Conservation (phyloP, 129 eudicot species). For the Kitagawia praeruptora region DNA sequence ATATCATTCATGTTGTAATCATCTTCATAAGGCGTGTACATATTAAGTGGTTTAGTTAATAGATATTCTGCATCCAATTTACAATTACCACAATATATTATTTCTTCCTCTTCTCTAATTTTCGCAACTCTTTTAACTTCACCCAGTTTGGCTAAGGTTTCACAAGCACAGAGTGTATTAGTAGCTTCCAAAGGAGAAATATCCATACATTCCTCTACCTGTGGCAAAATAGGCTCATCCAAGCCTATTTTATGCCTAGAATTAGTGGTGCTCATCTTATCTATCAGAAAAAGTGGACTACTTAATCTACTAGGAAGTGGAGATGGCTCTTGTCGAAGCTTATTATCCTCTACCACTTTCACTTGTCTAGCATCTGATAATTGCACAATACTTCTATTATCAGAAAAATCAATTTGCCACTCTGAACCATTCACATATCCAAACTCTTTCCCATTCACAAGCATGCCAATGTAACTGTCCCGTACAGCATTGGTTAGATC, state of each 20-base stretch:
- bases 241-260: conserved; percentile 13
- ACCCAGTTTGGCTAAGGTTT: conserved; percentile 18
- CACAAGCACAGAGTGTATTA: conserved; percentile 13
- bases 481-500: conserved; percentile 10
- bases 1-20: conserved; percentile 8
- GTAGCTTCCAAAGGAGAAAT: conserved; percentile 17
- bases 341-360: conserved; percentile 14
- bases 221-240: conserved; percentile 20
- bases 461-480: conserved; percentile 16
- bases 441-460: conserved; percentile 21
- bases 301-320: conserved; percentile 10
- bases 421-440: conserved; percentile 13
- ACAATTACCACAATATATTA: conserved; percentile 13
- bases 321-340: conserved; percentile 19
- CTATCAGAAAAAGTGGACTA: conserved; percentile 16
- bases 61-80: conserved; percentile 16
- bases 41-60: conserved; percentile 3
- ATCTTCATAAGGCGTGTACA: conserved; percentile 20
- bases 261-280: conserved; percentile 11
- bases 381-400: conserved; percentile 15
- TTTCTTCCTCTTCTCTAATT: conserved; percentile 19
- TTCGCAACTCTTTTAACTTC: conserved; percentile 16
- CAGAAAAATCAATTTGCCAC: conserved; percentile 8
- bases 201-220: conserved; percentile 20
- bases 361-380: conserved; percentile 1